Base-by-base conservation (phyloP, 2,329 filamentous ascomycete genomes). In the Chalara sp. region DNA sequence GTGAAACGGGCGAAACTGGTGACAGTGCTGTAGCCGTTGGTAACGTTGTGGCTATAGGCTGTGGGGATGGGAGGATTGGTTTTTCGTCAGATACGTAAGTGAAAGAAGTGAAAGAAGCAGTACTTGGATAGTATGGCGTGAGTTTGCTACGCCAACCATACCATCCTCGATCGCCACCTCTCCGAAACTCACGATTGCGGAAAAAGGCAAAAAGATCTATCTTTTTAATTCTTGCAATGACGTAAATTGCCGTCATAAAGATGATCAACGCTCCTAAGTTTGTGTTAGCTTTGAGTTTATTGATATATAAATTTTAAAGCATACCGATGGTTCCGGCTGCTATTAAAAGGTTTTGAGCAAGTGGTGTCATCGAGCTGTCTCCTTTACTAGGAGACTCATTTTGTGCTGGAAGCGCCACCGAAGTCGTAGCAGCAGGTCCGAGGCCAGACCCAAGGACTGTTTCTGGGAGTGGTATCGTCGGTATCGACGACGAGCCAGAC, bases 211-310 rank as follows among this genome's bases (percentile, higher is more conserved):
- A 51, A 7, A 53, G n/a, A 42, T 61, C 56, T 28, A 53, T 48
- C 30, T 58, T 61, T 44, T 56, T 58, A 50, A 60, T 57, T 46
- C 56, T 54, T 29, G 56, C 44, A 6, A 62, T n/a, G 6, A 65
- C 53, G 45, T 59, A 65, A 28, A 65, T 47, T 6, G 47, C 52
- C 11, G 60, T 52, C 21, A 55, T 33, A 31, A 62, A 44, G 6
- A 66, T 60, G 29, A 65, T 59, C 40, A 65, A 61, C 31, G 58
- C 60, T 28, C 61, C 64, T 66, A 46, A 13, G 37, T 40, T 2
- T 21, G 21, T 21, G 21, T 21, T 21, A 21, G 21, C 21, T 21
- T 21, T 21, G 21, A 21, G 21, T 21, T 21, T 21, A 21, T 21
- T 21, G 21, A 21, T 21, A 21, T 21, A 21, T 21, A 21, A 21